Conservation (phyloP, 1,284 basidiomycete species). For the Leccinum glutinopallens region DNA sequence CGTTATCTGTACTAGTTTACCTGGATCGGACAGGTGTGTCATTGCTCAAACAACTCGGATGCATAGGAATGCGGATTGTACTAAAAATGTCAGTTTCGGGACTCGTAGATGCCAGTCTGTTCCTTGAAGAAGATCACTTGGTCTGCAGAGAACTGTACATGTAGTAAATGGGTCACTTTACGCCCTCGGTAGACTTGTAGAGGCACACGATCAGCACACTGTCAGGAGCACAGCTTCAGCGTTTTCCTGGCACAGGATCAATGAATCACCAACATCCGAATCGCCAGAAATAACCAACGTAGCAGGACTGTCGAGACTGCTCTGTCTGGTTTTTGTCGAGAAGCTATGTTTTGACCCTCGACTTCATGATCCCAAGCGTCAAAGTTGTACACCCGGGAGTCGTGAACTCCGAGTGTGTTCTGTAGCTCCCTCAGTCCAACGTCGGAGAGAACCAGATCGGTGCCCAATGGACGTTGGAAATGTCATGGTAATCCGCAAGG, state of each 20-base stretch:
- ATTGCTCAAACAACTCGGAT: background rate
- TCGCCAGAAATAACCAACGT: constrained; percentile 91
- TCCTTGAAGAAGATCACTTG: constrained; percentile 29
- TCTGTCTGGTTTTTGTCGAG: constrained; percentile 83
- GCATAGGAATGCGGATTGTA: too few species aligned
- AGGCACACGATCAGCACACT: background rate
- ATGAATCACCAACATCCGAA: constrained; percentile 36
- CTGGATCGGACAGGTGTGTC: background rate
- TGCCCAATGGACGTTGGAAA: too few species aligned
- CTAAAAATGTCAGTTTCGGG: background rate
- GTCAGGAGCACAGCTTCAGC: background rate
- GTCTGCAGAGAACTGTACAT: constrained; percentile 21
- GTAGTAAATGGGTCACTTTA: background rate
- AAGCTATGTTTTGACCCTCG: constrained; percentile 91
- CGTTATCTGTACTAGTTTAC: constrained; percentile 1
- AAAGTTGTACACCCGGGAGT: too few species aligned
- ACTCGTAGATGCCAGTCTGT: constrained; percentile 22
- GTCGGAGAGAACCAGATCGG: too few species aligned
- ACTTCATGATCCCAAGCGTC: constrained; percentile 84
- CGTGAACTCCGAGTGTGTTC: too few species aligned
- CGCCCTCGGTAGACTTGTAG: background rate
- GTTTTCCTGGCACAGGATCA: background rate
- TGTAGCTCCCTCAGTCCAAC: too few species aligned
- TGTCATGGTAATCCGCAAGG: too few species aligned
- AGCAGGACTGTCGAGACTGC: constrained; percentile 62